Percentiles rank a stretch among this genome's conserved stretches.
Conservation (phyloP, 345 rosid genomes). For the Eucalyptus curtisii region DNA sequence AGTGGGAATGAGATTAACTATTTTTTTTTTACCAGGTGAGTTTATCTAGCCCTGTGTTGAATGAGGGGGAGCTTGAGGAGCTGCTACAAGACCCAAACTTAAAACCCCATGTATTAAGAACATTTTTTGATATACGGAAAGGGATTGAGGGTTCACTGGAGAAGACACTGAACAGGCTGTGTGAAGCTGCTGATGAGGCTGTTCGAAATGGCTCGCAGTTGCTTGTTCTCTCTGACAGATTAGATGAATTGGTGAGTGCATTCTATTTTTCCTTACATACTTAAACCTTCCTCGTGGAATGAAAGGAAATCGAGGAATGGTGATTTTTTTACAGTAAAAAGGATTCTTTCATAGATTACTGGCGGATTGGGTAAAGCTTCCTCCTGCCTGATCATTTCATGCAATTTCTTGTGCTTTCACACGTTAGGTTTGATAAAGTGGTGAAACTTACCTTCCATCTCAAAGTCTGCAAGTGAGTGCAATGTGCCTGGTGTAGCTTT, state of each 20-base stretch:
- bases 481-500: neutral
- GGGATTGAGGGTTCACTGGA: constrained; percentile 93
- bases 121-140: constrained; percentile 83
- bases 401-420: neutral
- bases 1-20: neutral
- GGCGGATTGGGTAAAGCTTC: neutral
- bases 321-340: neutral
- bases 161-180: constrained; percentile 48
- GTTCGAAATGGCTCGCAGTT: constrained; percentile 94
- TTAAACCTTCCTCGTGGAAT: neutral
- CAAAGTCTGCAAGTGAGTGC: neutral
- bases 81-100: constrained; percentile 56
- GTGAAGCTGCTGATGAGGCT: constrained; percentile 98
- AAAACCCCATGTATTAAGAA: constrained; percentile 54
- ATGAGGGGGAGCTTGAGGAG: constrained; percentile 84
- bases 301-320: neutral
- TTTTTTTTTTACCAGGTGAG: constrained; percentile 38
- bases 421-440: neutral
- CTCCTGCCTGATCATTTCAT: neutral
- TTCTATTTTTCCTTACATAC: neutral
- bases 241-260: constrained; percentile 55
- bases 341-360: neutral
- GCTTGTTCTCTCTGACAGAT: constrained; percentile 82
- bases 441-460: neutral
- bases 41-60: constrained; percentile 77